Evolutionary conservation across 1,139 yeast species (phyloP), one percentile per base, ranked within the genome.

Genomic region (Sugiyamaella neomexicana): DNA sequence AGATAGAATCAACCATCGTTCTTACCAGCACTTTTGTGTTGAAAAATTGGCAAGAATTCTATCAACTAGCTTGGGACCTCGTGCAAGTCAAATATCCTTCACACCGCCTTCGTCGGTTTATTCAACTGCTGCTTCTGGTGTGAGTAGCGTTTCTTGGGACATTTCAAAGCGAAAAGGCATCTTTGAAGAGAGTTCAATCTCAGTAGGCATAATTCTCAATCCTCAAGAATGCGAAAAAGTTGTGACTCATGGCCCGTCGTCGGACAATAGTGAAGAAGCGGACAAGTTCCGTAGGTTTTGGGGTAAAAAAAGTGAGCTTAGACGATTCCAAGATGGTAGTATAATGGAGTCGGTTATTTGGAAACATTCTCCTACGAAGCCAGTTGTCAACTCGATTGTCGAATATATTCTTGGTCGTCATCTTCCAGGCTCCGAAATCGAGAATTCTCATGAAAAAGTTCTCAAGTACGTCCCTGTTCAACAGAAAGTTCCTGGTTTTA

Each of bases 301-400:
- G 99, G 98, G 98, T 2, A 68, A 80, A 12, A 85, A 81, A 62
- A 84, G 96, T 0, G 89, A 95, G 13, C 76, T 93, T 57, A 82
- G 99, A 74, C 81, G 95, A 68, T 95, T 91, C 73, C 72, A 70
- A 41, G 96, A 91, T 69, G 98, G 98, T 32, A 76, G 85, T 2
- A 89, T 95, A 58, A 84, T 82, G 59, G 95, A 93, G 70, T 86
- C 96, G 70, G 95, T 93, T 53, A 85, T 89, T 34, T 93, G 98
- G 98, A 63, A 68, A 20, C 75, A 79, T 7, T 69, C 77, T 2
- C 76, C 81, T n/a, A 73, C 79, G 29, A 74, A 77, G 41, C 86
- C 95, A 1, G 77, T 89, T 17, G 82, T 83, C n/a, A 69, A 82
- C 12, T 75, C 85, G 23, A 87, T 91, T 55, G 73, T 86, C 27